Base-by-base conservation (phyloP, 345 rosid species). In the Triadica sebifera region DNA sequence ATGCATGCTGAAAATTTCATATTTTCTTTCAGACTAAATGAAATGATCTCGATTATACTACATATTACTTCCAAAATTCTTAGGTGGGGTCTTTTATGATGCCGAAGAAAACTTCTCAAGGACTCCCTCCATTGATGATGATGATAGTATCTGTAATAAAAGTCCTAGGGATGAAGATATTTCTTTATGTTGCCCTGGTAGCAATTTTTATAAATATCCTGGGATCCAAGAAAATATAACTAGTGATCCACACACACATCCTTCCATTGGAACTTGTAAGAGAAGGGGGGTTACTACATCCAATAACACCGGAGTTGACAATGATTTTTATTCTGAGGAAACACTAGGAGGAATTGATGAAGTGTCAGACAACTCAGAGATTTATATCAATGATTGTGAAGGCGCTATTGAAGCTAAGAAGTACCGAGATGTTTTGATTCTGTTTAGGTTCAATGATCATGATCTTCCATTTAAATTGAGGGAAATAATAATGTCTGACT, bases 11-110 rank as follows among this genome's bases (percentile, higher is more conserved):
- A 51, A 29, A 55, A 6, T 29, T 50, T 0, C 17, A 13, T 25
- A 25, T 61, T 50, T 39, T 34, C 11, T 60, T 12, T 66, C 55
- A 41, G 8, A 6, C 15, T 49, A 37, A 70, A 39, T 73, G 66
- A 52, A 60, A 43, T 61, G 64, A 73, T 46, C 76, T 72, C 57
- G 59, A 34, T 20, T 39, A 20, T 41, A 34, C 4, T 37, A 16
- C 34, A 62, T 50, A 51, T 45, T 70, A 45, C 66, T 39, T 59
- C 66, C 43, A 49, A 62, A 78, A 52, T 69, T 81, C 76, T 74
- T 84, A 95, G 99, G 94, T 59, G 98, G 93, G 56, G 83, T 81
- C 13, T 95, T 90, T 82, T 86, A 89, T 76, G 99, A 96, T 75
- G 95, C 95, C 29, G 81, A 91, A 84, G 85, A 81, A 20, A 87